Base-by-base conservation (phyloP, 2,329 filamentous ascomycete species). In the Penicillium sp. region DNA sequence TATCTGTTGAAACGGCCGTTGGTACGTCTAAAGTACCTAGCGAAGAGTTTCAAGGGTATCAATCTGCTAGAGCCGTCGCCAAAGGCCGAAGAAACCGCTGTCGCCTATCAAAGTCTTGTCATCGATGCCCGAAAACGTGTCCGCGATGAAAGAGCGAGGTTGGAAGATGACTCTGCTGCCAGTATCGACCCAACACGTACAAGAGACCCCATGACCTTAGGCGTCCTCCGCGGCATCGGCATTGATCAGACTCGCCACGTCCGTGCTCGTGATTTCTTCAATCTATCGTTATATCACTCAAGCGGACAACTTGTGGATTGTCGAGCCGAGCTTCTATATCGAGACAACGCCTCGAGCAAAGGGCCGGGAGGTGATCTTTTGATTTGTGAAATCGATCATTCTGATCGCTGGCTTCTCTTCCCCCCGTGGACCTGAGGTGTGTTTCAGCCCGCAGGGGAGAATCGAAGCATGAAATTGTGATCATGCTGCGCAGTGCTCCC, bases 241-340 rank as follows among this genome's bases (percentile, higher is more conserved):
- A 87, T 97, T 55, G 88, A 96, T 69, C 82, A 85, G n/a, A 83
- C 79, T 39, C 86, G 91, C 55, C 91, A 93, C 68, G 96, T 99
- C 42, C 88, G 86, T 62, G 93, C 93, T 45, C 89, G 96, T 68
- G 94, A 99, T 73, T 86, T 89, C 65, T 99, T 99, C 72, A 89
- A 89, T 57, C 81, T 99, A 66, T 88, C 93, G 59, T 77, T 99
- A 15, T 82, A 84, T 50, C 94, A 99, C 73, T 96, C 93, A 1
- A 96, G 86, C 68, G 93, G 93, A 2, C 93, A 97, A 72, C 83
- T 92, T 59, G 82, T 99, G 44, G 91, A 91, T 67, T 97, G 94
- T 70, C 89, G 90, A 66, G 86, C 96, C 17, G 94, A 99, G 72
- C 73, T 99, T 31, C 82, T 97, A 15, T 84, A 93, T 63, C 86